Percentiles rank a stretch among this genome's conserved stretches.
phyloP scores from a whole-genome alignment of 1,284 basidiomycete species.

The Apiotrichum montevideense region DNA sequence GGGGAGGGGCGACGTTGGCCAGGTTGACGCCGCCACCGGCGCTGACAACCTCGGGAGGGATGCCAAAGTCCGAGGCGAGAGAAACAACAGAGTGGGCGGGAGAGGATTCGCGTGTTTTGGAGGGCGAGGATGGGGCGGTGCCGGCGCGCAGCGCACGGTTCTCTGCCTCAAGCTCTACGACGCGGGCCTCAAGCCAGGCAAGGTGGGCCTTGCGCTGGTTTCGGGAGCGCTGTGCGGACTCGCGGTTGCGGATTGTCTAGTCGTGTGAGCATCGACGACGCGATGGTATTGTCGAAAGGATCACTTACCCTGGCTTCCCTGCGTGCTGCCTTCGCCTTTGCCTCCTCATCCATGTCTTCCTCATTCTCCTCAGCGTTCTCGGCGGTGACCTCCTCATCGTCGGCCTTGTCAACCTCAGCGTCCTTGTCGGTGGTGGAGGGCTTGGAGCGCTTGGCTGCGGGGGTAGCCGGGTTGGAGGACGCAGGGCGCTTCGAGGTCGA shows the following conservation, averaged over 20 bases:
- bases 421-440: not conserved
- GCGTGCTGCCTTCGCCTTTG: constrained; percentile 31
- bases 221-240: constrained; percentile 42
- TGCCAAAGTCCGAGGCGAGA: constrained; percentile 32
- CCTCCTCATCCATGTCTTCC: constrained; percentile 24
- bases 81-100: constrained; percentile 33
- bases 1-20: constrained; percentile 36
- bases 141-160: constrained; percentile 32
- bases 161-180: constrained; percentile 41
- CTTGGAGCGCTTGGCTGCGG: constrained; percentile 14
- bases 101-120: constrained; percentile 25
- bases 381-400: constrained; percentile 10
- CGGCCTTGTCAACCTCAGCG: constrained; percentile 16
- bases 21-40: constrained; percentile 35
- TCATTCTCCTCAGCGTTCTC: constrained; percentile 18
- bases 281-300: not conserved
- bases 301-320: constrained; percentile 39
- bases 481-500: constrained; percentile 16
- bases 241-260: constrained; percentile 41
- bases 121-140: constrained; percentile 10
- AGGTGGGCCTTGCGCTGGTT: constrained; percentile 46
- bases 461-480: constrained; percentile 6
- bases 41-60: constrained; percentile 30
- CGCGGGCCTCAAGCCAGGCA: constrained; percentile 40
- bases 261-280: not conserved